Evolutionary conservation across 345 rosid genomes (phyloP), one percentile per base, ranked within the genome.

Genomic region (Eucalyptus polyanthemos): DNA sequence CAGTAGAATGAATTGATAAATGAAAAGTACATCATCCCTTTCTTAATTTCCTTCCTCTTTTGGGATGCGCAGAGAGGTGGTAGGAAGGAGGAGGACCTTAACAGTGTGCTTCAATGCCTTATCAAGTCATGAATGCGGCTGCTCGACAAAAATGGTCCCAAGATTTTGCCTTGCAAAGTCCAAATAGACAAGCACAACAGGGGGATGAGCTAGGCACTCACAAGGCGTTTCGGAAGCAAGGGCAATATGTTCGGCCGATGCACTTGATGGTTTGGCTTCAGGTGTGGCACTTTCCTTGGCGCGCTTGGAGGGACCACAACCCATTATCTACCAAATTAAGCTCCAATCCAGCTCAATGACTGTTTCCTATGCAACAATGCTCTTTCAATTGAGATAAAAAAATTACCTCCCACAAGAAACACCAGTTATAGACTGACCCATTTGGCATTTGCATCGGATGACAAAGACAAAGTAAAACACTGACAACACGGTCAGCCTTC

Each of bases 151-250:
- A 19, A 72, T 37, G 83, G 83, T 37, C 27, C 42, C 83, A 37
- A 19, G 14, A 76, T 76, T 76, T 76, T 4, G 45, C 83, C 83
- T 37, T 76, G 27, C 9, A 37, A 76, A 76, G 9, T 37, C 83
- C 83, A 37, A 76, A 76, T 21, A 76, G 27, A 24, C 27, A 37
- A 76, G 45, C 14, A 37, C 27, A 76, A 76, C 83, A 37, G 13
- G 83, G 45, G 45, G 81, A 19, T 72, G 45, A 37, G 27, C 27
- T 37, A 12, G 62, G 69, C 15, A 83, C 89, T 89, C 87, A 89
- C 91, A 87, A 86, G 91, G 89, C 15, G 91, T 89, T 87, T 89
- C 40, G 27, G 91, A 85, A 88, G 91, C 91, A 65, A 90, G 91
- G 72, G 62, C 29, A 31, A 53, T 29, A 37, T 60, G 50, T 60